These are phyloP conservation scores for Skeletonema costatum DNA, from an alignment of 108 stramenopile species.

Conservation along the genomic window DNA sequence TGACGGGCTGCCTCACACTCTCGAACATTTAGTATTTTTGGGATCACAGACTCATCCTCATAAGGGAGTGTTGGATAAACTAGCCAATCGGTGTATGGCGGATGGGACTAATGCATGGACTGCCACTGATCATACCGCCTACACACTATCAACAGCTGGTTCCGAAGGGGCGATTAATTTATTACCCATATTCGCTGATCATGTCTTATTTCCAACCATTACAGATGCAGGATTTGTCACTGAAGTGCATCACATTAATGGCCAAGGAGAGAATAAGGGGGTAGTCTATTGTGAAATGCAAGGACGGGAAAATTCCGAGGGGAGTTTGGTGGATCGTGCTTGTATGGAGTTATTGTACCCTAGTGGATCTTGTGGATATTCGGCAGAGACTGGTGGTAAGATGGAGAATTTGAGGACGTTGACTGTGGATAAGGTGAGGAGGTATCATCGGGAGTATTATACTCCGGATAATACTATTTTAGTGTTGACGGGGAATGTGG, in stretches of 20 bases:
- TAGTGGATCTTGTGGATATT: conserved; percentile 29
- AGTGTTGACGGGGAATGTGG: conserved; percentile 45
- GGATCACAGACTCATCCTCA: conserved; percentile 46
- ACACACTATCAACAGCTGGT: conserved; percentile 50
- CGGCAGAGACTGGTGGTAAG: conserved; percentile 50
- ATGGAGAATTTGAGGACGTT: conserved; percentile 39
- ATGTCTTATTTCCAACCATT: conserved; percentile 50
- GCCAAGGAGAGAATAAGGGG: conserved; percentile 49
- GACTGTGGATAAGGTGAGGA: conserved; percentile 27
- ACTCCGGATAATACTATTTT: conserved; percentile 39
- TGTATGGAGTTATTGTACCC: conserved; percentile 43
- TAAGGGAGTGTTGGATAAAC: conserved; percentile 53
- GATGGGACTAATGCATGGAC: conserved; percentile 58
- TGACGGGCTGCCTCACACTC: conserved; percentile 52
- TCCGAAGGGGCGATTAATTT: conserved; percentile 41
- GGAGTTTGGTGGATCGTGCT: conserved; percentile 44
- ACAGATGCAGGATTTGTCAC: conserved; percentile 48
- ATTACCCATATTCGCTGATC: conserved; percentile 50
- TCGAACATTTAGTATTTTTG: conserved; percentile 52
- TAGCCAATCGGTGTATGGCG: conserved; percentile 56
- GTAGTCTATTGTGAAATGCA: conserved; percentile 59
- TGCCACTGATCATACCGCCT: conserved; percentile 56
- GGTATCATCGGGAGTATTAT: conserved; percentile 51
- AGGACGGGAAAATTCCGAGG: conserved; percentile 51
- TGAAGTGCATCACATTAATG: conserved; percentile 51